phyloP scores from a whole-genome alignment of 305 asterid genomes.

The Coffea humblotiana region DNA sequence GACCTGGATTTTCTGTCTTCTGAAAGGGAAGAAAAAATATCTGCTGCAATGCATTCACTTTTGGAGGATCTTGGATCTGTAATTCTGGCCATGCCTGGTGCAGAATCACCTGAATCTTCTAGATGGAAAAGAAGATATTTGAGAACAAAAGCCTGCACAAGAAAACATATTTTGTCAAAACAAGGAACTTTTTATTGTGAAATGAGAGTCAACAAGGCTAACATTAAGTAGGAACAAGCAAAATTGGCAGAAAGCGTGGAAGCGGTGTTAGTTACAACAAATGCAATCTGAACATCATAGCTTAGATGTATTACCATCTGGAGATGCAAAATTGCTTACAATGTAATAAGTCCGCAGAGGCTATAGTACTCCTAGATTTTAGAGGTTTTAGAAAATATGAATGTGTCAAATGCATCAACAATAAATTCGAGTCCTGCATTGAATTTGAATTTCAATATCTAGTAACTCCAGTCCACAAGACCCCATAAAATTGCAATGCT shows the following conservation, averaged over 20 bases:
- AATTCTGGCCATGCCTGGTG: conserved; percentile 25
- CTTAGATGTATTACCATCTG: neutral
- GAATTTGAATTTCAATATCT: neutral
- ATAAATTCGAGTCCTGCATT: neutral
- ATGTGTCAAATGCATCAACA: neutral
- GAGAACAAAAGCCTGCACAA: conserved; percentile 92
- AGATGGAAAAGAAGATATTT: conserved; percentile 68
- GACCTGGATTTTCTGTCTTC: conserved; percentile 82
- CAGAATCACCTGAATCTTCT: conserved; percentile 46
- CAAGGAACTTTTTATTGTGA: conserved; percentile 1
- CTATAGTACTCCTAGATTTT: neutral
- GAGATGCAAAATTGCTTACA: neutral
- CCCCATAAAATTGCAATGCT: neutral
- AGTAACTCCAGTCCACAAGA: neutral
- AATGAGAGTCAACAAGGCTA: neutral
- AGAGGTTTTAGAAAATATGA: neutral
- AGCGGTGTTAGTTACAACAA: neutral
- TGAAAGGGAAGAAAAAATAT: conserved; percentile 60
- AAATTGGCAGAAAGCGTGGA: neutral
- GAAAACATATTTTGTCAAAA: conserved; percentile 23
- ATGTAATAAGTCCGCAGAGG: neutral
- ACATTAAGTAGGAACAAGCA: neutral
- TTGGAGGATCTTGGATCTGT: conserved; percentile 32
- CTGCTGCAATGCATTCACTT: conserved; percentile 51
- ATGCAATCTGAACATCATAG: neutral